Evolutionary conservation across 1,139 yeast species (phyloP).

Genomic region (Pichia sp.): DNA sequence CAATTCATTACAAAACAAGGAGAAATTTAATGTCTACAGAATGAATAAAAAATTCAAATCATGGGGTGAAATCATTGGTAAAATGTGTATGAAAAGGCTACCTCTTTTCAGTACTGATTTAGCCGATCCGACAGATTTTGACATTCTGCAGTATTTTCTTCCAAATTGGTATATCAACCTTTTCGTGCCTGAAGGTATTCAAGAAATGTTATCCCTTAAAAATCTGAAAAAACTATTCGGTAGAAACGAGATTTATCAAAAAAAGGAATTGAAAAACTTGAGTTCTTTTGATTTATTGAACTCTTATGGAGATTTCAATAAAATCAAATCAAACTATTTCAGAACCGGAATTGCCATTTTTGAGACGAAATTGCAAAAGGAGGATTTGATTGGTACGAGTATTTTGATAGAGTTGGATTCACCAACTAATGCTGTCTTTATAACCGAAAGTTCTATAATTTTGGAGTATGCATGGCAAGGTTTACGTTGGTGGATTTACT

Average conservation of each 20-base stretch:
- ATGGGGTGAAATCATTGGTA: constrained; percentile 8
- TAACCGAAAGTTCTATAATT: constrained; percentile 6
- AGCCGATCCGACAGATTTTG: background rate
- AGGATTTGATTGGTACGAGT: constrained; percentile 6
- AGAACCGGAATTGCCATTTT: constrained; percentile 8
- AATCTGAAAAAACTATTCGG: constrained; percentile 4
- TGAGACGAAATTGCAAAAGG: constrained; percentile 2
- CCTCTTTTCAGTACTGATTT: constrained; percentile 3
- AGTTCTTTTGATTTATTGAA: constrained; percentile 4
- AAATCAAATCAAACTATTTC: constrained; percentile 1
- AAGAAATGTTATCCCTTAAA: constrained; percentile 2
- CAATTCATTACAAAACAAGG: background rate
- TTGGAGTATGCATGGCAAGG: constrained; percentile 13
- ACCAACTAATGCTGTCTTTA: constrained; percentile 5
- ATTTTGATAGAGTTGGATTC: constrained; percentile 11
- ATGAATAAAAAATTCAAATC: constrained; percentile 3
- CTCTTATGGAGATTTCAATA: constrained; percentile 3
- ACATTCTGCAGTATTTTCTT: constrained; percentile 8
- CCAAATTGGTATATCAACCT: constrained; percentile 10
- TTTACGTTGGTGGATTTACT: constrained; percentile 13
- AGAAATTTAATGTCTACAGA: constrained; percentile 5
- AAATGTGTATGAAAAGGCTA: constrained; percentile 8
- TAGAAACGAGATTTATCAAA: constrained; percentile 2
- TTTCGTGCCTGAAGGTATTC: constrained; percentile 11
- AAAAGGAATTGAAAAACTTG: background rate